Conservation (phyloP, 305 asterid genomes). For the Fraxinus sp. region DNA sequence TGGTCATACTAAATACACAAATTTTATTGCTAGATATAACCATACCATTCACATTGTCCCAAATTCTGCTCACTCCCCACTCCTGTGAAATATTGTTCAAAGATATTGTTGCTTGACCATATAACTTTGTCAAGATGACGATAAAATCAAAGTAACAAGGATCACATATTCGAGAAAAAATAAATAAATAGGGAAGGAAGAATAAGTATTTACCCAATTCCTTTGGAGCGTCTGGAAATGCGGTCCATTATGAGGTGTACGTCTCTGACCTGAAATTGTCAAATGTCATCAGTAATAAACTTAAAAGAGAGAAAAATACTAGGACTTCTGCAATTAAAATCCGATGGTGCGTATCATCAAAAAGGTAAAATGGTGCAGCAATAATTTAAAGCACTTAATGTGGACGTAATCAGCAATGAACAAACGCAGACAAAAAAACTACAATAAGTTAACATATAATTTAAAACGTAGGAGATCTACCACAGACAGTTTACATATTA, state of each 20-base stretch:
- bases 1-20: not conserved
- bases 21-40: not conserved
- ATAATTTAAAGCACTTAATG: not conserved
- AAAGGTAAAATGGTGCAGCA: conserved; percentile 3
- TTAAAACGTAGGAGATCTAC: not conserved
- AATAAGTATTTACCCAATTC: conserved; percentile 55
- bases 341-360: not conserved
- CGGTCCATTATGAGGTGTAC: conserved; percentile 77
- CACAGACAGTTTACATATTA: conserved; percentile 12
- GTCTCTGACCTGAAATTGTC: conserved; percentile 57
- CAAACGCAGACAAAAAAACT: conserved; percentile 5
- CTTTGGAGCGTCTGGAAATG: conserved; percentile 72
- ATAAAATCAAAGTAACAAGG: not conserved
- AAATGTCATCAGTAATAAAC: conserved; percentile 18
- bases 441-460: conserved; percentile 13
- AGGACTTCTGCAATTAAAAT: not conserved
- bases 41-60: not conserved
- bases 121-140: conserved; percentile 4
- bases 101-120: not conserved
- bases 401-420: conserved; percentile 14
- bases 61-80: not conserved
- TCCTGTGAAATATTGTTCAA: not conserved
- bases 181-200: not conserved
- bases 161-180: conserved; percentile 9
- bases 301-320: conserved; percentile 5